Evolutionary conservation across 768 basidiomycete species (phyloP), one percentile per base, ranked within the genome.

Genomic region (Hydnomerulius pinastri): DNA sequence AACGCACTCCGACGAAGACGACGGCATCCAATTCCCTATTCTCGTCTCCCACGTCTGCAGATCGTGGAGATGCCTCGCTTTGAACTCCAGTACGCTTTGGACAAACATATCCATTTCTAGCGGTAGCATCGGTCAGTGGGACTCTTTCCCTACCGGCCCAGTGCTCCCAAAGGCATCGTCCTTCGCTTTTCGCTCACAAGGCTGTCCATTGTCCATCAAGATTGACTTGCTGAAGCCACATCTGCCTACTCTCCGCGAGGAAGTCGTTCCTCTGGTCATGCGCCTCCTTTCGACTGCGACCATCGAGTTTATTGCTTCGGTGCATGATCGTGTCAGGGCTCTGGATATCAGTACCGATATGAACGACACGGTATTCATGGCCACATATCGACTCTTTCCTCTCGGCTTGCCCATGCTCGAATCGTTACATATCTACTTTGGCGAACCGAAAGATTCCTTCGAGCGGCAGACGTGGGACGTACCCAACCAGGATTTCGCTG

Each of bases 41-140:
- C 62, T 66, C 18, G 71, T 83, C 23, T 85, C 85, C 6, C 83
- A 85, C 53, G 80, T 85, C 41, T 86, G 83, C 66, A 68, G 72
- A 27, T 57, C 62, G 30, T 87, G 85, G 83, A 72, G 85, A 24
- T 64, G 74, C 28, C 68, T 83, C 15, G 77, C 83, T 12, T 68
- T 86, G 20, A 74, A 71, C 33, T 84, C 81, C 1, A 82, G 83
- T 4, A 56, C 71, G 4, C 65, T 87, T 39, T 87, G 86, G 86
- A 52, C 48, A n/a, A 27, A 11, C 15, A 23, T 52, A 2, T 48
- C 37, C 17, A 48, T 48, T 21, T 48, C 47, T 11, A 48, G 43
- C 21, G 33, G 6, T 8, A 35, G 33, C 33, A 35, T 35, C 10
- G 15, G n/a, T 35, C 6, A 7, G n/a, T 35, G 33, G 33, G 33